These are phyloP conservation scores for Termitomyces sp. DNA, from an alignment of 1,284 basidiomycete species.

Conservation along the genomic window DNA sequence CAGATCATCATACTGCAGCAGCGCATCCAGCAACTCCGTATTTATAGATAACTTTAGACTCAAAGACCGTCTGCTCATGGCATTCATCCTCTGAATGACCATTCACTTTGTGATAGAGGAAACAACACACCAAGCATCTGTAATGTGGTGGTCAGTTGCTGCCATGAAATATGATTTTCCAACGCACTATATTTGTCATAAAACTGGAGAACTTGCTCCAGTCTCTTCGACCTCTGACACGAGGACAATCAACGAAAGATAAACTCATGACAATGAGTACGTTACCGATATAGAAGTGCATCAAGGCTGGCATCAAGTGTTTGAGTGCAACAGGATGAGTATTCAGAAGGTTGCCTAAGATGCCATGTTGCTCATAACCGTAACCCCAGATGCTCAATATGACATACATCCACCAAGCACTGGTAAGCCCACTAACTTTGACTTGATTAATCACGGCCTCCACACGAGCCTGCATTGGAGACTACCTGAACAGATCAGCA, in stretches of 20 bases:
- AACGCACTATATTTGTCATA: conserved; percentile 94
- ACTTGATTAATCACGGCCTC: conserved; percentile 66
- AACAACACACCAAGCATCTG: conserved; percentile 54
- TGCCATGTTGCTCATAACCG: conserved; percentile 71
- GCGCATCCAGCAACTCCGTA: conserved; percentile 38
- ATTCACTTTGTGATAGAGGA: neutral
- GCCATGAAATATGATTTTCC: conserved; percentile 10
- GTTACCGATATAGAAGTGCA: conserved; percentile 93
- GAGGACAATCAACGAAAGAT: neutral
- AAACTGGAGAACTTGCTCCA: conserved; percentile 95
- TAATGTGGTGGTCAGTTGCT: neutral
- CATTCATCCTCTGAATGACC: conserved; percentile 28
- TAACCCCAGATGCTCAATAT: conserved; percentile 79
- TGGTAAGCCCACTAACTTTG: conserved; percentile 45
- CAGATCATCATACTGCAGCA: conserved; percentile 57
- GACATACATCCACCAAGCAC: conserved; percentile 24
- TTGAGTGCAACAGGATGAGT: conserved; percentile 81
- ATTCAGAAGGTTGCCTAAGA: conserved; percentile 81
- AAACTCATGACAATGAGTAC: neutral
- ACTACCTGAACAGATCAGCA: conserved; percentile 32
- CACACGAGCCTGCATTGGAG: conserved; percentile 62
- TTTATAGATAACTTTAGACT: conserved; percentile 64
- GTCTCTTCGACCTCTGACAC: conserved; percentile 92
- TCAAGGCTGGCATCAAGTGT: conserved; percentile 87
- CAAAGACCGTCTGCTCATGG: conserved; percentile 49